These are phyloP conservation scores for Penicillium herquei DNA, from an alignment of 495 filamentous ascomycete genomes.

Conservation along the genomic window DNA sequence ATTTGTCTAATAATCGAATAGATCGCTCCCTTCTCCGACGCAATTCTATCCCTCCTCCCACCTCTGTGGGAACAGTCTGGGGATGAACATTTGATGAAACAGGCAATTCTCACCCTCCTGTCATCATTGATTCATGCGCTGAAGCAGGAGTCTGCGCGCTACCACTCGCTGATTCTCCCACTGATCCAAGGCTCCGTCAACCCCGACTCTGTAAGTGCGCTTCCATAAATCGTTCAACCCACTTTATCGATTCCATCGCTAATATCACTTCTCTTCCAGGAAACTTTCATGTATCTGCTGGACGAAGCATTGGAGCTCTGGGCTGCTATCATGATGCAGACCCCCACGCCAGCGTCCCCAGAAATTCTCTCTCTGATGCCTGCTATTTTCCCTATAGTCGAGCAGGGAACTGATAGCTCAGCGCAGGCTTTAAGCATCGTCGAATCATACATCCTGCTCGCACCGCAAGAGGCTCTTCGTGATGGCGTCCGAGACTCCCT, in stretches of 20 bases:
- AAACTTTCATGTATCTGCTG: conserved; percentile 77
- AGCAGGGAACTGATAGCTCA: conserved; percentile 67
- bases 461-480: conserved; percentile 70
- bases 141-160: conserved; percentile 67
- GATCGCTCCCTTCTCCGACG: conserved; percentile 71
- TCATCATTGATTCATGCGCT: conserved; percentile 76
- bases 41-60: conserved; percentile 77
- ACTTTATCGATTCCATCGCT: background rate
- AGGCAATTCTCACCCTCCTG: conserved; percentile 82
- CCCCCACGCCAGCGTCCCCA: conserved; percentile 59
- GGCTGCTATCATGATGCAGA: conserved; percentile 72
- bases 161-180: conserved; percentile 72
- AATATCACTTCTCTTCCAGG: conserved; percentile 29
- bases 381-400: conserved; percentile 67
- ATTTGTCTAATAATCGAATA: conserved; percentile 21
- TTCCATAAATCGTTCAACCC: background rate
- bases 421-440: conserved; percentile 68
- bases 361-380: conserved; percentile 67
- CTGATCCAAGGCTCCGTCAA: conserved; percentile 76
- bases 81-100: conserved; percentile 84
- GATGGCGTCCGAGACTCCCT: conserved; percentile 58
- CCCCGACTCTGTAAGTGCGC: conserved; percentile 61
- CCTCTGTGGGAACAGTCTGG: conserved; percentile 79
- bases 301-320: conserved; percentile 92
- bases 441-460: conserved; percentile 76